A percentile compares a stretch with the other conserved stretches of the same genome.
These are phyloP conservation scores for Camellia oleifera DNA, from an alignment of 179 eudicot species.

Conservation along the genomic window DNA sequence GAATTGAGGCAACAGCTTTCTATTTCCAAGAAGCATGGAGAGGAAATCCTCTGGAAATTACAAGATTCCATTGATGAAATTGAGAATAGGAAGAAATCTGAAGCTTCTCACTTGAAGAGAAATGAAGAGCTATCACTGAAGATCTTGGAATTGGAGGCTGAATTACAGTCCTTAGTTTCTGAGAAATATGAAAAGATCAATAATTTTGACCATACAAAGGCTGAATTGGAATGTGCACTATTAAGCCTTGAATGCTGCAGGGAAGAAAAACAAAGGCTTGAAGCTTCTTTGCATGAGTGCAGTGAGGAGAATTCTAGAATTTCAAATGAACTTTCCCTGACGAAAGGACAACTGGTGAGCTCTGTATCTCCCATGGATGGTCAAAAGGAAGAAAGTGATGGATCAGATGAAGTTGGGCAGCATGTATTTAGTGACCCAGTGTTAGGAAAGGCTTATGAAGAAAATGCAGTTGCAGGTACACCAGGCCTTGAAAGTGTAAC, in stretches of 20 bases:
- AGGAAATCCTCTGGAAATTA: conserved; percentile 83
- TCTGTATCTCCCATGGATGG: conserved; percentile 33
- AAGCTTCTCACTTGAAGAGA: conserved; percentile 60
- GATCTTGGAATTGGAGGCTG: conserved; percentile 63
- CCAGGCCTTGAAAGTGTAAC: conserved; percentile 18
- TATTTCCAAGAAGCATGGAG: conserved; percentile 81
- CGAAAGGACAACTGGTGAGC: conserved; percentile 42
- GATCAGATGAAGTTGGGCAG: conserved; percentile 18
- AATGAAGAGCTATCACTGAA: conserved; percentile 68
- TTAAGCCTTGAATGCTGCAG: conserved; percentile 88
- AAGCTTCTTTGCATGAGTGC: conserved; percentile 52
- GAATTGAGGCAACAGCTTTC: conserved; percentile 76
- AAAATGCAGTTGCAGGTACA: conserved; percentile 20
- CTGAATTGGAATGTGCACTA: conserved; percentile 81
- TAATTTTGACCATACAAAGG: conserved; percentile 62
- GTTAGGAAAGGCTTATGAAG: conserved; percentile 10
- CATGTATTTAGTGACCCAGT: conserved; percentile 16
- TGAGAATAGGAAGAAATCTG: conserved; percentile 71
- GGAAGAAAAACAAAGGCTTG: conserved; percentile 83
- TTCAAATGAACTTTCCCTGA: conserved; percentile 41
- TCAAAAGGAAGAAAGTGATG: conserved; percentile 23
- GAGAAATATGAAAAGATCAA: conserved; percentile 65
- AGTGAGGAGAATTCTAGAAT: conserved; percentile 45
- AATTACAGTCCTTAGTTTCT: conserved; percentile 49
- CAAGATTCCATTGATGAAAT: conserved; percentile 84